Base-by-base conservation (phyloP, 345 rosid species). In the Citrus cavaleriei region DNA sequence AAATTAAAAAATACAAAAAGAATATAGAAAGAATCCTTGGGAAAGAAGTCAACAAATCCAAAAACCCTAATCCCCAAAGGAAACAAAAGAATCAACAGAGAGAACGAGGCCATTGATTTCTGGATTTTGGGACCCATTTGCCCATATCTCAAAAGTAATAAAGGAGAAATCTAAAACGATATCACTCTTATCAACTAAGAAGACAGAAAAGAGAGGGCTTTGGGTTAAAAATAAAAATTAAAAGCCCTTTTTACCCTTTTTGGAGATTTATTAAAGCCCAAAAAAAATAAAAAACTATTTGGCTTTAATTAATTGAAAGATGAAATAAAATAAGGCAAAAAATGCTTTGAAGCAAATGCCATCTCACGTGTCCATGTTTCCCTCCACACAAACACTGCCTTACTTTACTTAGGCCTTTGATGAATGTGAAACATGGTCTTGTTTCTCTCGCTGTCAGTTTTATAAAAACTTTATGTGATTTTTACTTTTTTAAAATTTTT, bases 301-400 rank as follows among this genome's bases (percentile, higher is more conserved):
- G 40, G 68, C 38, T 65, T 5, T 5, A 65, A 30, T 65, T 21
- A 30, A 57, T 62, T 25, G 58, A 18, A 18, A 5, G 21, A 0
- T 18, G 22, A 54, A 74, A 30, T 46, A 46, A 13, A 14, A 61
- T 24, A 22, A 16, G 18, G 14, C 34, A 65, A 76, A 65, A 76
- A 7, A n/a, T 3, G 38, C 38, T 59, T 54, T 2, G 81, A 40
- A 28, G 68, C 7, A 46, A 84, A 77, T 75, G 81, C 74, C 63
- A 12, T 22, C 67, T 74, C 83, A 78, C 91, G 90, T 86, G 91
- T 59, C 51, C 35, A 5, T 68, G 84, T 73, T 78, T 51, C 86
- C 85, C 40, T 75, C 86, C 91, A 76, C 89, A 69, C 49, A 84
- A 74, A 51, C 77, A 75, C 65, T 0, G 4, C 68, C 72, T 78